Evolutionary conservation across 345 rosid genomes (phyloP), one percentile per base, ranked within the genome.

Genomic region (Gynandropsis gynandra): DNA sequence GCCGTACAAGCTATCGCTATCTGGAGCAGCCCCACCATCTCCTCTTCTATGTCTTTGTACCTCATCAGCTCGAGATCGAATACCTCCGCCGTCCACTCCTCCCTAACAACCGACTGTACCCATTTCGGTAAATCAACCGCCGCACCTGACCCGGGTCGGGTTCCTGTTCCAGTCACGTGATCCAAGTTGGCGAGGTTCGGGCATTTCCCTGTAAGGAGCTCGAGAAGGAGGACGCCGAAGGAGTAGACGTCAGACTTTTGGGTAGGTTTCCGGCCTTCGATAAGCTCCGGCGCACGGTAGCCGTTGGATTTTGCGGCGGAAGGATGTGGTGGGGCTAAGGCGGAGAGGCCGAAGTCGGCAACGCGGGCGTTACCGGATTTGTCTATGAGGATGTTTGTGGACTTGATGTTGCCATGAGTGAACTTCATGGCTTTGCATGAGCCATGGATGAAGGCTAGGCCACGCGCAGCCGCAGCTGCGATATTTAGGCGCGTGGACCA

Each of bases 81-180:
- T 38, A 85, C 89, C 67, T 85, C 89, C 4, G 94, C 94, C 16
- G 94, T 85, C 94, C 94, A 85, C 52, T 81, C 89, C 59, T 85
- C 94, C 33, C 86, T 79, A 62, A 85, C 94, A 50, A 85, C 94
- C 0, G 84, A 79, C 52, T 79, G 82, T 1, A 85, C 94, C 94
- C 89, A 85, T 65, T 75, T 64, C 0, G 89, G 94, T 71, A 85
- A 59, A 43, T 85, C 94, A 56, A 81, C 69, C 1, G 59, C 62
- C 50, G 75, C 83, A 13, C 78, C 76, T n/a, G 72, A 74, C 4
- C 74, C 78, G 47, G 37, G 57, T 9, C n/a, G n/a, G n/a, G n/a
- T n/a, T n/a, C n/a, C n/a, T n/a, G n/a, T n/a, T n/a, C 72, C 72
- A 4, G 72, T 13, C 0, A 58, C 34, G 7, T 74, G 89, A 16